Conservation (phyloP, 345 rosid genomes). For the Pseudoturritis turrita region DNA sequence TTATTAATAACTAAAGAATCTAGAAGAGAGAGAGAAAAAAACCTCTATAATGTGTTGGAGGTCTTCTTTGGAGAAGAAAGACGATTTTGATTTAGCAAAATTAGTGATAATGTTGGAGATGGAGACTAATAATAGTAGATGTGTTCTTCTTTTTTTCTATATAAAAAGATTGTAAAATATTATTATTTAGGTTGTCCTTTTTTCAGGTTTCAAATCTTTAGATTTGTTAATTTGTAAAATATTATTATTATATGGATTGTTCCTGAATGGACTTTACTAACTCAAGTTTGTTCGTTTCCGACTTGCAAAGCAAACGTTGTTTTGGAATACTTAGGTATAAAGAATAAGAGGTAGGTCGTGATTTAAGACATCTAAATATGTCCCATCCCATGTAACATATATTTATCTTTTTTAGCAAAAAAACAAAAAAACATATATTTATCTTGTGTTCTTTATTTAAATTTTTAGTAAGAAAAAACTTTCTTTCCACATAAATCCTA, state of each 20-base stretch:
- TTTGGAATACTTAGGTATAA: slow-evolving; percentile 9
- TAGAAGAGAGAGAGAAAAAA: background rate
- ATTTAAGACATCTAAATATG: background rate
- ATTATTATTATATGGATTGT: background rate
- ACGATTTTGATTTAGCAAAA: slow-evolving; percentile 2
- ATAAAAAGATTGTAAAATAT: background rate
- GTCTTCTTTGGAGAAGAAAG: slow-evolving; percentile 15
- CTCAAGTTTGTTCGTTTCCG: slow-evolving; percentile 31
- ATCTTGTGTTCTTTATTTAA: background rate
- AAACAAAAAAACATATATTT: no score
- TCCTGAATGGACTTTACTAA: background rate
- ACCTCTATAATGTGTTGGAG: slow-evolving; percentile 20
- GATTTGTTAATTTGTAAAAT: background rate
- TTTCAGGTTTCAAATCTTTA: background rate
- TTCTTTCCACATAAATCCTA: background rate
- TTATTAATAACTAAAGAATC: background rate
- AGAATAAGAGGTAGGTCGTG: slow-evolving; percentile 16
- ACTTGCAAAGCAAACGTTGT: slow-evolving; percentile 28
- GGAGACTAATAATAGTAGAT: background rate
- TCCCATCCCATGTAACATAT: slow-evolving; percentile 12
- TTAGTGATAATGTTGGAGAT: slow-evolving; percentile 8
- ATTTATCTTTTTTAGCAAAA: no score
- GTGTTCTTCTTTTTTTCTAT: background rate
- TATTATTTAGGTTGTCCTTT: slow-evolving; percentile 9
- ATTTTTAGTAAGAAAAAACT: background rate